These are phyloP conservation scores for Pyricularia grisea DNA, from an alignment of 2,329 filamentous ascomycete species.

Conservation along the genomic window DNA sequence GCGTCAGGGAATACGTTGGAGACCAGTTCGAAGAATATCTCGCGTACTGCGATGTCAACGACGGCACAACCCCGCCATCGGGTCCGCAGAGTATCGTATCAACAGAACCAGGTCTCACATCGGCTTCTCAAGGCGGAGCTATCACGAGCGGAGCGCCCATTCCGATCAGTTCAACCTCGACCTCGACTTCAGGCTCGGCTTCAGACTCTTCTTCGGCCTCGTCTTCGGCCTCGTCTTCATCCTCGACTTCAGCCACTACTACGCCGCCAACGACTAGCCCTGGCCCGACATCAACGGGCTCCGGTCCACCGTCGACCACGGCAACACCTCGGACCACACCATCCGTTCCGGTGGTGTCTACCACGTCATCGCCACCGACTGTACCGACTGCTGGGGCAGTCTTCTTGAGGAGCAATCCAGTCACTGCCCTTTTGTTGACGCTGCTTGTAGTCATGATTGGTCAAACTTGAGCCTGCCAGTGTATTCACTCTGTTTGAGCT, in stretches of 20 bases:
- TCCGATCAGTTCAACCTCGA: slow-evolving; percentile 2
- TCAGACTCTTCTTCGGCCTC: too few relatives aligned
- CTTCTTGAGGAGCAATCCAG: not conserved
- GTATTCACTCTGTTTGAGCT: not conserved
- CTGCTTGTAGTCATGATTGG: not conserved
- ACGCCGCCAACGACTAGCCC: not conserved
- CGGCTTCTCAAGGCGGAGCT: slow-evolving; percentile 7
- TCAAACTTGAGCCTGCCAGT: not conserved
- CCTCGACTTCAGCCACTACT: slow-evolving; percentile 1
- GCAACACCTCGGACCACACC: not conserved
- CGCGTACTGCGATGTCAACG: slow-evolving; percentile 28
- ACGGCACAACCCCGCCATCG: not conserved
- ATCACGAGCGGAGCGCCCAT: slow-evolving; percentile 3
- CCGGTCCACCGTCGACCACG: not conserved
- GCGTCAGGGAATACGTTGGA: slow-evolving; percentile 22
- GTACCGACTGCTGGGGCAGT: not conserved
- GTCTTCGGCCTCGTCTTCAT: not conserved
- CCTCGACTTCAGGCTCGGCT: not conserved
- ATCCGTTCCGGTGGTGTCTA: not conserved
- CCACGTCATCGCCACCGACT: not conserved
- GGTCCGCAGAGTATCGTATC: slow-evolving; percentile 4
- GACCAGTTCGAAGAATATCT: slow-evolving; percentile 33
- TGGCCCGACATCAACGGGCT: not conserved
- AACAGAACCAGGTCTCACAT: slow-evolving; percentile 2
- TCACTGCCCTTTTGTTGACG: not conserved